A percentile compares a stretch with the other conserved stretches of the same genome.
These are phyloP conservation scores for Fusarium penzigii DNA, from an alignment of 2,329 filamentous ascomycete genomes.

Conservation along the genomic window DNA sequence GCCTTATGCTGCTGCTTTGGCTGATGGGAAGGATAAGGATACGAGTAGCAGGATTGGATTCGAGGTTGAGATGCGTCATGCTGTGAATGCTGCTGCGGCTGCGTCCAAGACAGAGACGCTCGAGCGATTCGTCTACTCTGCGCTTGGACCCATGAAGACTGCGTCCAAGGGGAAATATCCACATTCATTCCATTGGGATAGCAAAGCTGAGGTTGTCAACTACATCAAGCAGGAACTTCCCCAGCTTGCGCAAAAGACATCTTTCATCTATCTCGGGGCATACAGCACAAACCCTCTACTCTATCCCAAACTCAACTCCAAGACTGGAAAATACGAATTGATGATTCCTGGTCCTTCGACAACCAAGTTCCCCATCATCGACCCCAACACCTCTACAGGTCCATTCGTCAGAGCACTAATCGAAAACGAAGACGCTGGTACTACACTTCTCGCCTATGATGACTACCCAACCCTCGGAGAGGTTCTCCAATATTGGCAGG, in stretches of 20 bases:
- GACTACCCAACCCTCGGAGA: slow-evolving; percentile 37
- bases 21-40: slow-evolving; percentile 34
- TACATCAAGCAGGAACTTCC: slow-evolving; percentile 45
- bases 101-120: slow-evolving; percentile 43
- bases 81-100: slow-evolving; percentile 54
- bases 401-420: slow-evolving; percentile 46
- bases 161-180: slow-evolving; percentile 45
- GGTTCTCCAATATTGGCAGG: slow-evolving; percentile 36
- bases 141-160: slow-evolving; percentile 45
- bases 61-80: slow-evolving; percentile 49
- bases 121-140: slow-evolving; percentile 50
- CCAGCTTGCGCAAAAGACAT: slow-evolving; percentile 42
- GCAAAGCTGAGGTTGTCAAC: slow-evolving; percentile 49
- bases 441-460: slow-evolving; percentile 48
- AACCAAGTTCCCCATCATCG: slow-evolving; percentile 41
- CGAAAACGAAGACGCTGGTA: slow-evolving; percentile 39
- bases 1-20: slow-evolving; percentile 40
- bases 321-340: slow-evolving; percentile 33
- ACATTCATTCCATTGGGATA: slow-evolving; percentile 50
- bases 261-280: slow-evolving; percentile 25
- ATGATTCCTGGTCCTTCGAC: slow-evolving; percentile 29
- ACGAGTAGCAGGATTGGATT: slow-evolving; percentile 41
- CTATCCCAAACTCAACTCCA: slow-evolving; percentile 24
- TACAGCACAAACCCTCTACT: slow-evolving; percentile 27
- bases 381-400: slow-evolving; percentile 40